Base-by-base conservation (phyloP, 169 alveolate species). In the Babesia bovis region DNA sequence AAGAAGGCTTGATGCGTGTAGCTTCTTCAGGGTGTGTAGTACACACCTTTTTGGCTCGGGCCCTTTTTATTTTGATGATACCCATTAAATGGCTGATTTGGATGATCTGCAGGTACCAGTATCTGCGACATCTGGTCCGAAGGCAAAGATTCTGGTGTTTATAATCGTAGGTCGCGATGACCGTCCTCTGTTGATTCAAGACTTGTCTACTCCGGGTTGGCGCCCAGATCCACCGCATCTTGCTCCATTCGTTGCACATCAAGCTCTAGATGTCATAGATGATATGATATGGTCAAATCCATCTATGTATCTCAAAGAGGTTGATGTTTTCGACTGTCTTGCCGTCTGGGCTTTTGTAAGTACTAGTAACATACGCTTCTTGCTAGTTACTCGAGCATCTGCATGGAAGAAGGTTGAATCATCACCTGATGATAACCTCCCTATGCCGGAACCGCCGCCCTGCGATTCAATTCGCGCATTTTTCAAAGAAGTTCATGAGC, bases 131-230 rank as follows among this genome's bases (percentile, higher is more conserved):
- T 23, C 59, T 17, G 78, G 53, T 26, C 68, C 70, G 36, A 58
- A 58, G 33, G 32, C 88, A 23, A 69, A 88, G 61, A 83, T 91
- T 12, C 75, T 84, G 49, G 95, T 92, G 35, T 66, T 93, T n/a
- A 83, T 92, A 15, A 91, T 93, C 28, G 93, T 93, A 23, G 96
- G 96, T 28, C 94, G 90, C 72, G 95, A 94, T 19, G 97, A 93
- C 71, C 83, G 77, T 53, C 97, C 97, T 7, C 69, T 93, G 44
- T 83, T 87, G 57, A 94, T 91, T 53, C 96, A 94, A 47, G 96
- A 90, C 67, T 69, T 93, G 23, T 72, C 93, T 3, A 83, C 96
- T 13, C 91, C 92, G 4, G 96, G 94, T 4, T 77, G 87, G 72
- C 73, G 93, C 30, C 91, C 88, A 13, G 93, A 90, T 60, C 90